Base-by-base conservation (phyloP, 2,329 filamentous ascomycete species). In the Pseudophaeomoniella oleicola region DNA sequence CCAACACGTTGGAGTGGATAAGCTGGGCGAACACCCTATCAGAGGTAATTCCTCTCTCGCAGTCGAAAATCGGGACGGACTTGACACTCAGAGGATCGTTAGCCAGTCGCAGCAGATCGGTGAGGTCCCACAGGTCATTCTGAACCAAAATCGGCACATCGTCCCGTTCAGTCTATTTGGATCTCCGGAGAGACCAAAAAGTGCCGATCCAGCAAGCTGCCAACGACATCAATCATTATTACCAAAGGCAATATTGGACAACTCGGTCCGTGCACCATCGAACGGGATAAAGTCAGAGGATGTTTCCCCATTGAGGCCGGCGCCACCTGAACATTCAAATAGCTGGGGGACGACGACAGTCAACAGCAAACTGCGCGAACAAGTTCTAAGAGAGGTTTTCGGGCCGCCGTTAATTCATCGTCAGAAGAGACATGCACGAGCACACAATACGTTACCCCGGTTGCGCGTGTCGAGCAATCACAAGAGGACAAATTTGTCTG, bases 111-210 rank as follows among this genome's bases (percentile, higher is more conserved):
- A 94, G 41, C 72, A 82, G 39, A 71, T 73, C 22, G 71, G 75
- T 19, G 72, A 80, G 15, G 75, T 93, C 18, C 87, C 88, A 2
- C 88, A 90, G 30, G 88, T 96, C 33, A 85, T 90, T 0, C 85
- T 94, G 42, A 83, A 88, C 50, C 87, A 94, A 54, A 96, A 96
- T 53, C 75, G 81, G 44, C 88, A 96, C 52, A 93, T 96, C 40
- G 76, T 94, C 30, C 88, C 88, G 1, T 76, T 84, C 32, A 83
- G 82, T 49, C 68, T 94, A 17, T 79, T 94, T 35, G 74, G 77
- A 37, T 67, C 78, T 13, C 66, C 75, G 19, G 66, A 58, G 36
- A 47, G 58, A 39, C 54, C 57, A n/a, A 49, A 50, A 18, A 55
- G 55, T 14, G 47, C 53, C 4, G 53, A 59, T 39, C 52, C 50